These are phyloP conservation scores for Aschersonia sp. DNA, from an alignment of 2,329 filamentous ascomycete genomes.

Conservation along the genomic window DNA sequence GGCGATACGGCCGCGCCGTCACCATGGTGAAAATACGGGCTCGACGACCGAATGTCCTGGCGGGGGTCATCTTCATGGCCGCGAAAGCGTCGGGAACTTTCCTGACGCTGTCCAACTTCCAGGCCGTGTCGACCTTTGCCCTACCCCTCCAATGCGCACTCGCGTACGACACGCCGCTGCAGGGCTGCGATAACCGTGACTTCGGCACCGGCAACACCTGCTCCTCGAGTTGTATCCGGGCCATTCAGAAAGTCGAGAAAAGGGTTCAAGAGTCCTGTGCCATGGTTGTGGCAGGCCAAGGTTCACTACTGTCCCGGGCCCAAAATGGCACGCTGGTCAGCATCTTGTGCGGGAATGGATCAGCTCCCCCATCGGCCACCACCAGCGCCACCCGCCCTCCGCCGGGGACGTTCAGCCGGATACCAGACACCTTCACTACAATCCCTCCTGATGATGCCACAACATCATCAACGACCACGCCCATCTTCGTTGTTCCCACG, in stretches of 20 bases:
- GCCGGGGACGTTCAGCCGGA: slow-evolving; percentile 1
- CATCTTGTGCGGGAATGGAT: slow-evolving; percentile 16
- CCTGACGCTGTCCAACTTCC: slow-evolving; percentile 23
- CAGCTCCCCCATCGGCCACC: not conserved
- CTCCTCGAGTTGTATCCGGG: slow-evolving; percentile 20
- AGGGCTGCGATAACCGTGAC: slow-evolving; percentile 20
- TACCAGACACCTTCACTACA: not conserved
- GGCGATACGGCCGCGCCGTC: not conserved
- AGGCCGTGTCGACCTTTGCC: slow-evolving; percentile 21
- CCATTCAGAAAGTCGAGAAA: slow-evolving; percentile 12
- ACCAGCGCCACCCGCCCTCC: not conserved
- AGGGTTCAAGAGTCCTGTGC: slow-evolving; percentile 15
- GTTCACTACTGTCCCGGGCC: slow-evolving; percentile 22
- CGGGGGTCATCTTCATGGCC: slow-evolving; percentile 9
- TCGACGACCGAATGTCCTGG: slow-evolving; percentile 3
- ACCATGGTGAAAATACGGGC: slow-evolving; percentile 1
- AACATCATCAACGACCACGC: too few relatives aligned
- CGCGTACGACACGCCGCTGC: slow-evolving; percentile 26
- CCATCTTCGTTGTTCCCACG: too few relatives aligned
- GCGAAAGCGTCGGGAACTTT: slow-evolving; percentile 10
- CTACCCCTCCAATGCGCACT: slow-evolving; percentile 22
- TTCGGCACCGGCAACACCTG: slow-evolving; percentile 20
- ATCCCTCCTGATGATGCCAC: not conserved
- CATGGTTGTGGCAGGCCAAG: slow-evolving; percentile 9
- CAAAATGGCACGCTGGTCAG: slow-evolving; percentile 20